These are phyloP conservation scores for Ustilago cynodontis DNA, from an alignment of 1,284 basidiomycete genomes.

Conservation along the genomic window DNA sequence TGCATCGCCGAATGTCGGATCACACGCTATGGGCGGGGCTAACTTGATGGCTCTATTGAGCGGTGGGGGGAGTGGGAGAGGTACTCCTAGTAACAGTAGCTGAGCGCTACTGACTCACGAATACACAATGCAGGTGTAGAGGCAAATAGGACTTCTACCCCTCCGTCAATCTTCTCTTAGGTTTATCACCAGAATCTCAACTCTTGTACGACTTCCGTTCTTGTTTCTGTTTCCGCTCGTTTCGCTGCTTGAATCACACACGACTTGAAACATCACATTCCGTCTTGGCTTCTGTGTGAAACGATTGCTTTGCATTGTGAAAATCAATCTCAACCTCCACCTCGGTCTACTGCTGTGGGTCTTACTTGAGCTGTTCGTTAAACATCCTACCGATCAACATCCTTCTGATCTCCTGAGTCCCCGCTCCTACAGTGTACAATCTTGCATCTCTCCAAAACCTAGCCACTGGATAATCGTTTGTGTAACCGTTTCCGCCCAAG, in stretches of 20 bases:
- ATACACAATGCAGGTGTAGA: not conserved
- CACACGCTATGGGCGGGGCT: slow-evolving; percentile 46
- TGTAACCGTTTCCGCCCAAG: slow-evolving; percentile 61
- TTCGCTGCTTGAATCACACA: not conserved
- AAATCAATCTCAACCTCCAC: not conserved
- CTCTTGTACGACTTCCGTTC: not conserved
- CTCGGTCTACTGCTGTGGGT: not conserved
- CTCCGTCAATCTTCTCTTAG: not conserved
- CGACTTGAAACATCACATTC: not conserved
- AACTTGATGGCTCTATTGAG: slow-evolving; percentile 53
- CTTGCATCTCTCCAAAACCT: slow-evolving; percentile 58
- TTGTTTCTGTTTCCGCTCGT: not conserved
- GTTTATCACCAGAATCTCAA: not conserved
- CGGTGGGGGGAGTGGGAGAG: slow-evolving; percentile 28
- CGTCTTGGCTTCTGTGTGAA: not conserved
- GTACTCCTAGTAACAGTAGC: slow-evolving; percentile 25
- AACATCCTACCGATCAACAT: slow-evolving; percentile 64
- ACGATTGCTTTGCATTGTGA: not conserved
- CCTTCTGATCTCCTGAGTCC: slow-evolving; percentile 63
- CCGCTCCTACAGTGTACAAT: slow-evolving; percentile 63
- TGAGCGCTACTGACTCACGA: not conserved
- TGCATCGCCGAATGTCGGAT: slow-evolving; percentile 22
- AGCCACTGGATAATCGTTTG: slow-evolving; percentile 53
- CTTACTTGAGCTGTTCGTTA: slow-evolving; percentile 25
- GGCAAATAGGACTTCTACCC: not conserved